Evolutionary conservation across 139 green algal genomes (phyloP).

Genomic region (Coccomyxa sp.): DNA sequence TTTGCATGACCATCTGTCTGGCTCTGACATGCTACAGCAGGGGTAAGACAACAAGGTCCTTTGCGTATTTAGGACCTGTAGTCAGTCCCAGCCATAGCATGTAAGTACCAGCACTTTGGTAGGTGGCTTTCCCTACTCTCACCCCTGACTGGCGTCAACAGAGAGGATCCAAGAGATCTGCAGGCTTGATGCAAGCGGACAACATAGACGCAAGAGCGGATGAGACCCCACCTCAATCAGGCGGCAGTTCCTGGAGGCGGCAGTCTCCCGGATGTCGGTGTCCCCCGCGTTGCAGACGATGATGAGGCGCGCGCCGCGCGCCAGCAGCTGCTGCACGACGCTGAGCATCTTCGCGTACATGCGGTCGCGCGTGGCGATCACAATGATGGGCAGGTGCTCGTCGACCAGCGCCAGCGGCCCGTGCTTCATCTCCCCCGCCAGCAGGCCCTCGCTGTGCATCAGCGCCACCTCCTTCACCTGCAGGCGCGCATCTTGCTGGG

Average conservation of each 20-base stretch:
- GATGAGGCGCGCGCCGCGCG: conserved; percentile 67
- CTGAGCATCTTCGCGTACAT: conserved; percentile 88
- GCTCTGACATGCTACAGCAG: too few relatives aligned
- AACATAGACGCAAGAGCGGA: not conserved
- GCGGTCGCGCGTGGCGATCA: conserved; percentile 75
- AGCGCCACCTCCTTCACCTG: conserved; percentile 86
- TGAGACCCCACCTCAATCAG: conserved; percentile 43
- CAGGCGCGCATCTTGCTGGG: not conserved
- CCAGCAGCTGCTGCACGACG: conserved; percentile 88
- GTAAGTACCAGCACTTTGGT: too few relatives aligned
- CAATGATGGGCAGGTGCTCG: conserved; percentile 88
- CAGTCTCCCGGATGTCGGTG: conserved; percentile 35
- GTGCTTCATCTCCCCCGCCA: conserved; percentile 99
- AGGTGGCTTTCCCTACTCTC: too few relatives aligned
- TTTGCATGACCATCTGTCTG: too few relatives aligned
- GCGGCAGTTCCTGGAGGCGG: conserved; percentile 28
- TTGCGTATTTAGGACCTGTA: too few relatives aligned
- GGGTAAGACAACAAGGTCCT: too few relatives aligned
- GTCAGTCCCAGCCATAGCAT: too few relatives aligned
- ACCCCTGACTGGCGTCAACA: too few relatives aligned
- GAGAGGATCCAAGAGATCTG: too few relatives aligned
- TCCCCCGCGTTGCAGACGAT: conserved; percentile 86
- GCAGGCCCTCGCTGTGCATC: conserved; percentile 94
- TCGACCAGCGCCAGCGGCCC: conserved; percentile 95
- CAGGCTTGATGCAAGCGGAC: too few relatives aligned